Evolutionary conservation across 1,284 basidiomycete species (phyloP), one percentile per base, ranked within the genome.

Genomic region (Sanghuangporus baumii): DNA sequence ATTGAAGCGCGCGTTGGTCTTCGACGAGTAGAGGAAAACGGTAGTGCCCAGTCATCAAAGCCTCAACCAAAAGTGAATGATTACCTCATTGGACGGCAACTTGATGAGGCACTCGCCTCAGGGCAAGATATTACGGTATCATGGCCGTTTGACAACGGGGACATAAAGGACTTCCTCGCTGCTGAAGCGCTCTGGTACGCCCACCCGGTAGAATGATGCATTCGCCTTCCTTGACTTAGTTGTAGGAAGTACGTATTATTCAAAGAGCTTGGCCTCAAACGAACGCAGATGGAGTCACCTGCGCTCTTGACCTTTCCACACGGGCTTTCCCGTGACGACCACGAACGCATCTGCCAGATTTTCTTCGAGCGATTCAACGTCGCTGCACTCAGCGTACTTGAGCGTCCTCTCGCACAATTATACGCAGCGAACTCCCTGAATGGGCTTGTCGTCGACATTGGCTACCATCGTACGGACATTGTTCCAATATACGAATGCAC

Each of bases 361-460:
- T 94, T 97, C 73, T 99, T 98, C 71, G 96, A 98, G 73, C 85
- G 88, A n/a, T 93, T 98, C 81, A 97, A 98, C 72, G 87, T 90
- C 50, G 91, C 96, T 3, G 91, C 87, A 34, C 86, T 98, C 67
- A 85, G 86, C 50, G 80, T 97, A 67, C 80, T 96, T 48, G 91
- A 96, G 66, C 86, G 93, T 1, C 89, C 96, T 5, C 84, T 96
- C 70, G 85, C 91, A 3, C 89, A 93, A 65, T 79, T 94, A 61
- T 97, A 90, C 74, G 88, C 93, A 20, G 86, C 87, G n/a, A 90
- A 89, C 67, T 81, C 82, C 40, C 81, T 93, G 65, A 88, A 79
- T 59, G 95, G 93, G 38, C 76, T 96, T 57, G 85, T 96, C 36
- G 81, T 98, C 58, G 95, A 98, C 74, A 84, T 98, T 66, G 93